Percentiles rank a stretch among this genome's conserved stretches.
These are phyloP conservation scores for Neurospora hispaniola DNA, from an alignment of 495 filamentous ascomycete species.

Conservation along the genomic window DNA sequence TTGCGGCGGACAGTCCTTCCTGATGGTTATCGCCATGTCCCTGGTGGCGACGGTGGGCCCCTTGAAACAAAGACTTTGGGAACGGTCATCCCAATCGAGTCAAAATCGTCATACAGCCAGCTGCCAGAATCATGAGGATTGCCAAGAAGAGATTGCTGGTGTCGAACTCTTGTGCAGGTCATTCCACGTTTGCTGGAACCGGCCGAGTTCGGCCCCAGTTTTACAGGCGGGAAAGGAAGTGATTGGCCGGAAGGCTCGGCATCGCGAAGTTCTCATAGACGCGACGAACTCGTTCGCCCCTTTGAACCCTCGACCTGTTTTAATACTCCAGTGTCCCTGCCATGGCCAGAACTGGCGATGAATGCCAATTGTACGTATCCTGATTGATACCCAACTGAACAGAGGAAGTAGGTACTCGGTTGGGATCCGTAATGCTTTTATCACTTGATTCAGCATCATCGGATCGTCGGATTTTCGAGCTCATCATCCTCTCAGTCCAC, in stretches of 20 bases:
- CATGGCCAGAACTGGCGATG: not conserved
- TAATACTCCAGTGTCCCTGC: not conserved
- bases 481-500: not conserved
- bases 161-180: not conserved
- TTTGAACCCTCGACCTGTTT: not conserved
- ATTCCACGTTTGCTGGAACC: not conserved
- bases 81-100: not conserved
- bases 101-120: not conserved
- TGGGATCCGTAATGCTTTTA: not conserved
- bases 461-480: not conserved
- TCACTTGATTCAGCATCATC: not conserved
- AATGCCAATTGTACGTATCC: not conserved
- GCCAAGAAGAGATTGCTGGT: not conserved
- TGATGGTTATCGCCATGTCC: not conserved
- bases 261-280: not conserved
- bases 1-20: not conserved
- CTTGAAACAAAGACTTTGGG: slow-evolving; percentile 3
- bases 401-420: not conserved
- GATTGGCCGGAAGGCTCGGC: not conserved
- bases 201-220: not conserved
- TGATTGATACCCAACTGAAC: not conserved
- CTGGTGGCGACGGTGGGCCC: slow-evolving; percentile 9
- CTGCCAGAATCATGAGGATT: not conserved
- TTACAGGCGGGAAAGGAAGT: not conserved
- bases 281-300: not conserved